Base-by-base conservation (phyloP, 2,329 filamentous ascomycete species). In the Trichoderma aggressivum region DNA sequence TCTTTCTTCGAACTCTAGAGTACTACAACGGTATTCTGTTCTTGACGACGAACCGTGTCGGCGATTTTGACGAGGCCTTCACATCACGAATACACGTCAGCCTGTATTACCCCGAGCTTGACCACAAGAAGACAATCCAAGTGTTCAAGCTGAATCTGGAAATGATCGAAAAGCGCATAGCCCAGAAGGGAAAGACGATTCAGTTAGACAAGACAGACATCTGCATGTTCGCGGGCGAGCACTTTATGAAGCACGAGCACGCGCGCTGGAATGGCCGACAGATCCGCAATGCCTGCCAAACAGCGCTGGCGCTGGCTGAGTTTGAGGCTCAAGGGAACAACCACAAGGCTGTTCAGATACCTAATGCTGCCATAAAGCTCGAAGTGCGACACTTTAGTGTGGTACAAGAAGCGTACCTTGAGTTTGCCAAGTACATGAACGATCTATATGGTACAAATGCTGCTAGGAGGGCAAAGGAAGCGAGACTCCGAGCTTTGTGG, bases 11-110 rank as follows among this genome's bases (percentile, higher is more conserved):
- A 5, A 75, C 78, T 0, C 73, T 82, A 3, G 79, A 81, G 56
- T 81, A 80, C 64, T 80, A 80, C 64, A 73, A 75, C 5, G 78
- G 81, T n/a, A 81, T 82, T 30, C 66, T 82, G 0, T 78, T 82
- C 30, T 74, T 81, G 2, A 81, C 80, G 1, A 78, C 77, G 8
- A 82, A 82, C 66, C 77, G 80, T 2, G 78, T 81, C 0, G 77
- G 74, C 5, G 76, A 75, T 0, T 79, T 82, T 24, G 80, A 82
- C 63, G 79, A 79, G 64, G 79, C 78, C 6, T 81, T 81, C 75
- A 80, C 79, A 67, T 81, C 79, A 1, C 77, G 79, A 4, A 80
- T 81, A 67, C 77, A 81, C 36, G 72, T 81, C 10, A 74, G 78
- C 8, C 73, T 81, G 1, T 77, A 78, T 53, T 81, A 81, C 67